Evolutionary conservation across 2,329 filamentous ascomycete genomes (phyloP).

Genomic region (Neofusicoccum ribis): DNA sequence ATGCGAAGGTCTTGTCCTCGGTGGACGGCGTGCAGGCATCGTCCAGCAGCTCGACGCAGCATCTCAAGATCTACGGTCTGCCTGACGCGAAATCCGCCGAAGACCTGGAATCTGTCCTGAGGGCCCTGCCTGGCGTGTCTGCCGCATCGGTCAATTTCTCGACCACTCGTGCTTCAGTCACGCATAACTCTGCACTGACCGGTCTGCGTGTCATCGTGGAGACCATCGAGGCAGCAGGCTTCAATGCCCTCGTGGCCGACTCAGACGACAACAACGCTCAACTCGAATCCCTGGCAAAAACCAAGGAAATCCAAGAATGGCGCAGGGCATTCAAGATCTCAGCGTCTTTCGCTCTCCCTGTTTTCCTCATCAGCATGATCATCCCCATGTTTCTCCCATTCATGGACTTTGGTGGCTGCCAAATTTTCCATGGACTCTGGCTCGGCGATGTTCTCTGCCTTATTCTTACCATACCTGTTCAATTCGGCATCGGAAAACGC

Average conservation of each 20-base stretch:
- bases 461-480: constrained; percentile 82
- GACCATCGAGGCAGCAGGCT: constrained; percentile 75
- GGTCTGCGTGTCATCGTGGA: constrained; percentile 84
- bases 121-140: constrained; percentile 67
- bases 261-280: constrained; percentile 96
- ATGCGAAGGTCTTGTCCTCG: constrained; percentile 78
- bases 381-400: constrained; percentile 79
- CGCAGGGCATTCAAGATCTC: constrained; percentile 76
- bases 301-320: constrained; percentile 95
- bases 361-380: constrained; percentile 91
- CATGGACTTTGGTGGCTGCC: constrained; percentile 73
- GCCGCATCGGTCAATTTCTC: constrained; percentile 72
- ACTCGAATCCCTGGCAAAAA: constrained; percentile 92
- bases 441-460: constrained; percentile 86
- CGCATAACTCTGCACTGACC: constrained; percentile 68
- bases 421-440: constrained; percentile 73
- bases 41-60: constrained; percentile 61
- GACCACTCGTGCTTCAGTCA: constrained; percentile 72
- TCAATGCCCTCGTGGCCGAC: constrained; percentile 87
- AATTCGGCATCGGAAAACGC: constrained; percentile 92
- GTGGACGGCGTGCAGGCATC: constrained; percentile 57
- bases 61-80: constrained; percentile 83
- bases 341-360: constrained; percentile 78
- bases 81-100: constrained; percentile 70
- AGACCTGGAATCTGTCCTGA: constrained; percentile 68